phyloP scores from a whole-genome alignment of 2,329 filamentous ascomycete genomes.

The Colletotrichum magnum region DNA sequence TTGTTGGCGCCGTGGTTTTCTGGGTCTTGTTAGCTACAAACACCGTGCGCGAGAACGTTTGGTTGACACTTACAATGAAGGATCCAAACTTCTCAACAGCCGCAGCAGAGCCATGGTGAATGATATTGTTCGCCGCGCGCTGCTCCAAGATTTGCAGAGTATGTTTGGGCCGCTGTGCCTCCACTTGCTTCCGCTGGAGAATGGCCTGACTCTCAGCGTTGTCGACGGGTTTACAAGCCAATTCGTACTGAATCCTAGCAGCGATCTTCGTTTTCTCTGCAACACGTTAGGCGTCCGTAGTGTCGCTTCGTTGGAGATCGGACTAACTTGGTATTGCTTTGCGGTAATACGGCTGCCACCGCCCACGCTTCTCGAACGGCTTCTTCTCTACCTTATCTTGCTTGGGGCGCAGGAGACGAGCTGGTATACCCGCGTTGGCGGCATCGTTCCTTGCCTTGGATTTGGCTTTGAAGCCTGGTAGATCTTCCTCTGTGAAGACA shows the following conservation, averaged over 20 bases:
- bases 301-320: neutral
- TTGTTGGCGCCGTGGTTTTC: slow-evolving; percentile 64
- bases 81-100: slow-evolving; percentile 61
- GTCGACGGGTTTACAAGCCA: slow-evolving; percentile 62
- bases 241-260: slow-evolving; percentile 81
- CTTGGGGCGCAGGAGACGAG: slow-evolving; percentile 65
- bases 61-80: slow-evolving; percentile 68
- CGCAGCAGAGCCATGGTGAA: slow-evolving; percentile 72
- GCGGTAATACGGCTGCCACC: slow-evolving; percentile 73
- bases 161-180: slow-evolving; percentile 64
- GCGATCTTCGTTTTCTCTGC: slow-evolving; percentile 83
- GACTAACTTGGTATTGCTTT: slow-evolving; percentile 81
- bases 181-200: slow-evolving; percentile 54
- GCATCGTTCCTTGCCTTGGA: slow-evolving; percentile 70
- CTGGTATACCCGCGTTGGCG: slow-evolving; percentile 71
- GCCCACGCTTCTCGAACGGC: slow-evolving; percentile 57
- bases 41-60: neutral
- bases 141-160: slow-evolving; percentile 66
- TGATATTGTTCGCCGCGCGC: slow-evolving; percentile 64
- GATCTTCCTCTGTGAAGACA: slow-evolving; percentile 92
- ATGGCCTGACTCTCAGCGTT: slow-evolving; percentile 55
- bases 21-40: slow-evolving; percentile 46
- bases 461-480: slow-evolving; percentile 73
- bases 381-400: slow-evolving; percentile 61
- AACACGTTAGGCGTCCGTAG: neutral